phyloP scores from a whole-genome alignment of 805 yeast species.

The Kodamaea leandrae region DNA sequence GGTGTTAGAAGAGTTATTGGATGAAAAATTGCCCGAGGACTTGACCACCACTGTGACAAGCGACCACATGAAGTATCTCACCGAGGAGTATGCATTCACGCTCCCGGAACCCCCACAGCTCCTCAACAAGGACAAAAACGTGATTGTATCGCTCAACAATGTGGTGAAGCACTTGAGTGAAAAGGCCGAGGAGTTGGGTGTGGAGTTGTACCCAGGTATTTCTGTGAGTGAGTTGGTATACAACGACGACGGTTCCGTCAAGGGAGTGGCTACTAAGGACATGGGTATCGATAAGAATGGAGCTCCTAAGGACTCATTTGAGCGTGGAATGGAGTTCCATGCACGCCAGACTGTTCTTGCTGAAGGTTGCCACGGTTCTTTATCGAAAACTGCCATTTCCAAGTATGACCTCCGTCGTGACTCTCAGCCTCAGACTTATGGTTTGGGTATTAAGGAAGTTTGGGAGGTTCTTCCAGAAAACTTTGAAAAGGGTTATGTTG shows the following conservation, averaged over 20 bases:
- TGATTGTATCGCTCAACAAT: constrained; percentile 77
- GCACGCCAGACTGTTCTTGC: constrained; percentile 87
- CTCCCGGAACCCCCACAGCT: constrained; percentile 94
- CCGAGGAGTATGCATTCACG: constrained; percentile 59
- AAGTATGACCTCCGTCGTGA: constrained; percentile 66
- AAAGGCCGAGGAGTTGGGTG: constrained; percentile 89
- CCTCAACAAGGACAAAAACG: constrained; percentile 76
- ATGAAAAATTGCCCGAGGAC: constrained; percentile 76
- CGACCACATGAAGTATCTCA: constrained; percentile 71
- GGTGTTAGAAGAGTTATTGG: constrained; percentile 79
- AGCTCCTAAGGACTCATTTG: constrained; percentile 76
- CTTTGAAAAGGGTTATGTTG: constrained; percentile 75
- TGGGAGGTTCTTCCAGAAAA: constrained; percentile 91
- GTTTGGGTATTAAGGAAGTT: constrained; percentile 92
- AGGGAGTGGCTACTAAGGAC: constrained; percentile 93
- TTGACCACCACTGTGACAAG: constrained; percentile 69
- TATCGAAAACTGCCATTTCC: constrained; percentile 72
- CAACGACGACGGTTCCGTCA: constrained; percentile 54
- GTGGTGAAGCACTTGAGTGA: constrained; percentile 82
- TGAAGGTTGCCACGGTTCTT: constrained; percentile 98
- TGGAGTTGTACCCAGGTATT: constrained; percentile 89
- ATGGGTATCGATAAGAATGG: constrained; percentile 81
- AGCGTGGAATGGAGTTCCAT: constrained; percentile 95
- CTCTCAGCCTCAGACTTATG: constrained; percentile 82
- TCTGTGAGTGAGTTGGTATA: constrained; percentile 78